Evolutionary conservation across 2,329 filamentous ascomycete species (phyloP).

Genomic region (Colletotrichum siamense): DNA sequence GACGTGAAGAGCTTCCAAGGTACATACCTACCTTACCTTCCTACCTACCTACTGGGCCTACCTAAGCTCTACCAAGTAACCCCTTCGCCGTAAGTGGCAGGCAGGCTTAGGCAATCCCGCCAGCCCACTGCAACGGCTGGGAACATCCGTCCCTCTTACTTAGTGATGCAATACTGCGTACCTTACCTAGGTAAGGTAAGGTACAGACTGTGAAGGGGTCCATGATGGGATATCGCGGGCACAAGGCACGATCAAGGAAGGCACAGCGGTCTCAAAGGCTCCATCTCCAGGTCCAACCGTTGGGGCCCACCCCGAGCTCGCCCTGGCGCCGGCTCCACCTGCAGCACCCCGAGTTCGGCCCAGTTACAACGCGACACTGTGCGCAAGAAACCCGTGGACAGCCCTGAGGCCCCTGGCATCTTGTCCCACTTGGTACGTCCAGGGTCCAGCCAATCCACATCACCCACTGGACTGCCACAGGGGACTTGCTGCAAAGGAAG

Average conservation of each 20-base stretch:
- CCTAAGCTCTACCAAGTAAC: not conserved
- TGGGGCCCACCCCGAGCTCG: conserved; percentile 5
- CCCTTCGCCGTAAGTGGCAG: not conserved
- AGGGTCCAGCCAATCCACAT: conserved; percentile 14
- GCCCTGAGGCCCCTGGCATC: not conserved
- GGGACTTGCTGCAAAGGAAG: not conserved
- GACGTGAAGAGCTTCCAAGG: not conserved
- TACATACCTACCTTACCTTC: no score
- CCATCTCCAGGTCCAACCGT: not conserved
- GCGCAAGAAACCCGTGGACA: not conserved
- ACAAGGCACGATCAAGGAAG: not conserved
- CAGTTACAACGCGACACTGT: conserved; percentile 1
- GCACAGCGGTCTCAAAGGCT: not conserved
- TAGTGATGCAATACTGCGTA: not conserved
- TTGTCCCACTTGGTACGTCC: not conserved
- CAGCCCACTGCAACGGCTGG: not conserved
- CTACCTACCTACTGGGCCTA: not conserved
- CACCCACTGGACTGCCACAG: not conserved
- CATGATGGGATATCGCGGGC: not conserved
- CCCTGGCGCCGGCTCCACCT: not conserved
- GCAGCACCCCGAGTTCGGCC: conserved; percentile 1
- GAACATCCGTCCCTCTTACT: not conserved
- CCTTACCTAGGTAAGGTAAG: no score
- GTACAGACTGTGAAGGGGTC: not conserved
- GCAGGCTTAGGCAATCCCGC: not conserved